Conservation (phyloP, 345 rosid genomes). For the Hibiscus trionum region DNA sequence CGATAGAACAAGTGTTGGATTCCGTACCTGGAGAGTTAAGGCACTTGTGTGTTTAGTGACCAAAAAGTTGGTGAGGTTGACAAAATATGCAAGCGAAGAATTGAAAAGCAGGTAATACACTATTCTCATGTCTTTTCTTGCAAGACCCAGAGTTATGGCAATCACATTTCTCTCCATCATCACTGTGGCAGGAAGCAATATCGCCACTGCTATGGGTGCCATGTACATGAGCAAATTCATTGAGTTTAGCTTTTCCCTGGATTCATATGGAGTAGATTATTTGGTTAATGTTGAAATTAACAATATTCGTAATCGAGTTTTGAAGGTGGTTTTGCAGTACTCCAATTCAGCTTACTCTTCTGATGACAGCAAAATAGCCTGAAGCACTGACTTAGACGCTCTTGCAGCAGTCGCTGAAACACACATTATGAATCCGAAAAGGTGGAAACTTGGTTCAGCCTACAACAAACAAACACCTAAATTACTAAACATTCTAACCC, state of each 20-base stretch:
- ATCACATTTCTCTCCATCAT: conserved; percentile 47
- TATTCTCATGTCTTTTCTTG: conserved; percentile 41
- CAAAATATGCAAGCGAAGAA: conserved; percentile 44
- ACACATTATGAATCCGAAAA: conserved; percentile 64
- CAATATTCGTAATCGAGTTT: neutral
- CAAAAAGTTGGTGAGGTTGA: conserved; percentile 51
- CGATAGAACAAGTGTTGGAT: neutral
- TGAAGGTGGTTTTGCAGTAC: neutral
- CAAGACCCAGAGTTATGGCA: conserved; percentile 32
- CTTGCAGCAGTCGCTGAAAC: conserved; percentile 69
- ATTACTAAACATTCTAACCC: neutral
- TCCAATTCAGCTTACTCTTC: conserved; percentile 43
- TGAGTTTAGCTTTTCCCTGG: conserved; percentile 53
- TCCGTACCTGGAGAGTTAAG: conserved; percentile 45
- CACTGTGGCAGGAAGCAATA: conserved; percentile 46
- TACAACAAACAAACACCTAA: conserved; percentile 9
- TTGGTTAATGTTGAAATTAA: neutral
- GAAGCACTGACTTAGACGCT: conserved; percentile 70
- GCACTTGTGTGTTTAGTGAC: conserved; percentile 57
- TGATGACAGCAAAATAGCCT: conserved; percentile 62
- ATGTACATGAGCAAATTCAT: conserved; percentile 51
- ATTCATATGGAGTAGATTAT: neutral
- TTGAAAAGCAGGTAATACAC: conserved; percentile 47
- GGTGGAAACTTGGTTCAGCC: conserved; percentile 75
- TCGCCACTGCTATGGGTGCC: conserved; percentile 45